Percentiles rank a stretch among this genome's conserved stretches.
Conservation (phyloP, 164 flowering plant genomes). For the Tetrastigma voinierianum region DNA sequence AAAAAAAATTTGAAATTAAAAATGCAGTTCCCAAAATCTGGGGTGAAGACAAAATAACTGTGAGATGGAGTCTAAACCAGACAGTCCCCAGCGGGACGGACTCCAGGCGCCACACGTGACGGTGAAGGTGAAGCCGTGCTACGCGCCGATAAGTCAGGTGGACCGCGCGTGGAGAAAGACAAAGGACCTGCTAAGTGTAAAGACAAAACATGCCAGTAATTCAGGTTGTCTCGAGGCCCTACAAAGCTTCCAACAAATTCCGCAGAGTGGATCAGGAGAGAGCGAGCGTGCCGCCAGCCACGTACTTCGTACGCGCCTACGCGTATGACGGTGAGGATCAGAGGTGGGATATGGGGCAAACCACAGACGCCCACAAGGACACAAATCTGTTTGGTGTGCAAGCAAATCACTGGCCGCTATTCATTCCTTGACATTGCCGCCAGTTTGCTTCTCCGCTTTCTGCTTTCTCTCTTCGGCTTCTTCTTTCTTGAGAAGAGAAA, state of each 20-base stretch:
- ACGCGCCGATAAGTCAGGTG: conserved; percentile 61
- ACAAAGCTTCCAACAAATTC: conserved; percentile 23
- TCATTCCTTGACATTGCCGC: conserved; percentile 68
- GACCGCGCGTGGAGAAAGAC: conserved; percentile 71
- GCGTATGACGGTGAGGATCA: conserved; percentile 23
- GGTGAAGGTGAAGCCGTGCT: conserved; percentile 62
- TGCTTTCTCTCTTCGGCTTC: conserved; percentile 59
- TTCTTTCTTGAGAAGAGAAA: conserved; percentile 68
- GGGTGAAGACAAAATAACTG: conserved; percentile 47
- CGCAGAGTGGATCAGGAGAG: conserved; percentile 31
- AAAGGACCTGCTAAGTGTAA: conserved; percentile 34
- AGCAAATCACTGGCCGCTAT: conserved; percentile 69
- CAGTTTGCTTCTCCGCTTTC: conserved; percentile 69
- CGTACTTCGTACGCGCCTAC: conserved; percentile 63
- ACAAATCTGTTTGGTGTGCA: conserved; percentile 54
- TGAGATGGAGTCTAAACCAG: conserved; percentile 52
- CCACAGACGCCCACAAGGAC: conserved; percentile 44
- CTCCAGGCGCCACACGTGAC: conserved; percentile 43
- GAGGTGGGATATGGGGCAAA: conserved; percentile 72
- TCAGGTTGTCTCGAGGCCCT: conserved; percentile 35
- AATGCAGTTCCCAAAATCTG: conserved; percentile 55
- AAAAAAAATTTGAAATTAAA: not conserved
- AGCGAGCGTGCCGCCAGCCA: conserved; percentile 41
- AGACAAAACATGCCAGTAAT: conserved; percentile 73
- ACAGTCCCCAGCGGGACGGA: conserved; percentile 48